Conservation (phyloP, 176 grass and related monocot species). For the Hordeum marinum region DNA sequence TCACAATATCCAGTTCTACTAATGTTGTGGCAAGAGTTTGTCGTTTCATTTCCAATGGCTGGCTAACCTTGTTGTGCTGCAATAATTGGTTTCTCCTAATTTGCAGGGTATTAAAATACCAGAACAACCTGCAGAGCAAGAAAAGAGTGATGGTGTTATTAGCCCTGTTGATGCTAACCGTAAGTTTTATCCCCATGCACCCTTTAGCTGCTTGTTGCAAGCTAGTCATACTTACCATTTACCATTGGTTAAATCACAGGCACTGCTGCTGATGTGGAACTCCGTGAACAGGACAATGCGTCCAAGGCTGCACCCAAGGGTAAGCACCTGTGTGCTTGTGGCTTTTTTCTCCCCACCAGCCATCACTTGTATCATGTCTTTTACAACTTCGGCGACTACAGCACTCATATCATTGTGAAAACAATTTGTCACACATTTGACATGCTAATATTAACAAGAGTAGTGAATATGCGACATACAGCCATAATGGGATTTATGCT, state of each 20-base stretch:
- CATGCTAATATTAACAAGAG: too few relatives aligned
- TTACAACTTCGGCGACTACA: too few relatives aligned
- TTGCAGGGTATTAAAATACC: conserved; percentile 35
- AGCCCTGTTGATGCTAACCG: conserved; percentile 45
- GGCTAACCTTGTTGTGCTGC: neutral
- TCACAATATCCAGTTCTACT: neutral
- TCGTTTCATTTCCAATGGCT: neutral
- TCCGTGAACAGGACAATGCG: conserved; percentile 44
- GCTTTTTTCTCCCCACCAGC: too few relatives aligned
- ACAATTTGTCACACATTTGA: too few relatives aligned
- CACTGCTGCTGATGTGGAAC: conserved; percentile 16
- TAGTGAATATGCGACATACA: too few relatives aligned
- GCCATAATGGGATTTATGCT: too few relatives aligned
- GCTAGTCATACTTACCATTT: neutral
- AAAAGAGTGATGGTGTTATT: conserved; percentile 74
- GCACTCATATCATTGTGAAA: too few relatives aligned
- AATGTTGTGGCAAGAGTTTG: neutral
- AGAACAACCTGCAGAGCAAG: conserved; percentile 58
- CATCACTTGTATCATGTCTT: too few relatives aligned
- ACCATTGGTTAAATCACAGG: too few relatives aligned
- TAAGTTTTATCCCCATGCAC: conserved; percentile 15
- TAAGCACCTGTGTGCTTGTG: conserved; percentile 11
- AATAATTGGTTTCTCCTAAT: neutral
- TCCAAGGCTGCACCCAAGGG: conserved; percentile 63
- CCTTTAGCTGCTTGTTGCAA: neutral